Conservation (phyloP, 768 basidiomycete species). For the Phaffia tasmanica region DNA sequence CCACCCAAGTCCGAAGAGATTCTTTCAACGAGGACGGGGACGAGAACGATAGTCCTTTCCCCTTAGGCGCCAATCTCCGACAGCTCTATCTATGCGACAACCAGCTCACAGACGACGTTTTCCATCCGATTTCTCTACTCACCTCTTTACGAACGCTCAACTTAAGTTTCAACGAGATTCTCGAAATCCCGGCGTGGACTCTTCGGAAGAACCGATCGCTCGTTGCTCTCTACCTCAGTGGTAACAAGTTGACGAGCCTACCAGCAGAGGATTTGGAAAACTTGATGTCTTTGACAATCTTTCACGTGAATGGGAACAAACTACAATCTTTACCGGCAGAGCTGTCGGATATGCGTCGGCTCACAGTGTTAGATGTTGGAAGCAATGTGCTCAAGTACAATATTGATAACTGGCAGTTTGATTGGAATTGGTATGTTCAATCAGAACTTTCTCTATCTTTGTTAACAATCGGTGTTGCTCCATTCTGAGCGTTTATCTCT, state of each 20-base stretch:
- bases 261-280: constrained; percentile 78
- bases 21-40: constrained; percentile 34
- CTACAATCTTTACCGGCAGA: constrained; percentile 86
- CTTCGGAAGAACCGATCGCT: constrained; percentile 57
- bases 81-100: constrained; percentile 85
- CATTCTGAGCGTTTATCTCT: background rate
- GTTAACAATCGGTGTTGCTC: background rate
- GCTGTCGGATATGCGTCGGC: constrained; percentile 63
- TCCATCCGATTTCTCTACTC: constrained; percentile 63
- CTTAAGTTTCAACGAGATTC: constrained; percentile 86
- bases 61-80: constrained; percentile 60
- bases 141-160: constrained; percentile 72
- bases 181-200: constrained; percentile 69
- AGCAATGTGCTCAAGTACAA: constrained; percentile 93
- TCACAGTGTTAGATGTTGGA: constrained; percentile 80
- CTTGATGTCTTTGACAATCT: constrained; percentile 54
- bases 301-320: constrained; percentile 89
- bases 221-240: constrained; percentile 82
- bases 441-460: background rate
- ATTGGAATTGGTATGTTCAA: constrained; percentile 85
- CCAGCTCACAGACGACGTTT: constrained; percentile 62
- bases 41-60: constrained; percentile 44
- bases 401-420: constrained; percentile 95
- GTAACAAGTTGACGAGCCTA: constrained; percentile 82
- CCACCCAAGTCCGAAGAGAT: background rate